Conservation (phyloP, 75 land plant genomes). For the Picea sitchensis region DNA sequence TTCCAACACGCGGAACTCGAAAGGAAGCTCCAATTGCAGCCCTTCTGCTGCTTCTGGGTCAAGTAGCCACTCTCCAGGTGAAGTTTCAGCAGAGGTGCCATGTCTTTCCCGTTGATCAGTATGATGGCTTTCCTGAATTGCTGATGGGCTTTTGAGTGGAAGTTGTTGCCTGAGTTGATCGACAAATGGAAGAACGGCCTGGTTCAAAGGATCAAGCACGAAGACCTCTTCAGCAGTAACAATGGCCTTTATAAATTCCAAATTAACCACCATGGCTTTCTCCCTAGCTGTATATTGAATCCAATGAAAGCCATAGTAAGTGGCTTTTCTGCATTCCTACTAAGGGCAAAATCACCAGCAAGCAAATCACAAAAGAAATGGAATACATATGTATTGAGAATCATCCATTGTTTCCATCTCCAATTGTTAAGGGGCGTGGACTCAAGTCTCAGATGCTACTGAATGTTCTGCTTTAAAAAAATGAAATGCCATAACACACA, state of each 20-base stretch:
- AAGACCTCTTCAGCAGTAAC: constrained; percentile 94
- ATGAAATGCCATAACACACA: background rate
- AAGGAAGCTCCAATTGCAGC: constrained; percentile 67
- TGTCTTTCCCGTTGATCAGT: constrained; percentile 24
- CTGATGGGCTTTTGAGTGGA: constrained; percentile 23
- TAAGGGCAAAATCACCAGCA: background rate
- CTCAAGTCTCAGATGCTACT: background rate
- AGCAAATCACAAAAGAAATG: background rate
- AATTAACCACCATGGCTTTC: constrained; percentile 91
- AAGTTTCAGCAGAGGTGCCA: constrained; percentile 13
- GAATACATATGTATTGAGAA: background rate
- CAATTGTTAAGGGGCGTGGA: background rate
- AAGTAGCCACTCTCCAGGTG: constrained; percentile 23
- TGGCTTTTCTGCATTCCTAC: background rate
- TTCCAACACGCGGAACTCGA: constrained; percentile 96
- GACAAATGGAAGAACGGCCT: constrained; percentile 77
- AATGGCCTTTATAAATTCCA: constrained; percentile 92
- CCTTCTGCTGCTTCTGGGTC: constrained; percentile 41
- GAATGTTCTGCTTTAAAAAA: background rate
- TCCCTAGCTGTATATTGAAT: constrained; percentile 76
- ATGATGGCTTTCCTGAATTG: constrained; percentile 12
- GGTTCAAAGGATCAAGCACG: constrained; percentile 74
- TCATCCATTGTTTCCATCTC: background rate
- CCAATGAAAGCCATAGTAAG: constrained; percentile 8
- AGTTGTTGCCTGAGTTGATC: constrained; percentile 78